Percentiles rank a stretch among this genome's conserved stretches.
Conservation (phyloP, 164 flowering plant species). For the Warburgia ugandensis region DNA sequence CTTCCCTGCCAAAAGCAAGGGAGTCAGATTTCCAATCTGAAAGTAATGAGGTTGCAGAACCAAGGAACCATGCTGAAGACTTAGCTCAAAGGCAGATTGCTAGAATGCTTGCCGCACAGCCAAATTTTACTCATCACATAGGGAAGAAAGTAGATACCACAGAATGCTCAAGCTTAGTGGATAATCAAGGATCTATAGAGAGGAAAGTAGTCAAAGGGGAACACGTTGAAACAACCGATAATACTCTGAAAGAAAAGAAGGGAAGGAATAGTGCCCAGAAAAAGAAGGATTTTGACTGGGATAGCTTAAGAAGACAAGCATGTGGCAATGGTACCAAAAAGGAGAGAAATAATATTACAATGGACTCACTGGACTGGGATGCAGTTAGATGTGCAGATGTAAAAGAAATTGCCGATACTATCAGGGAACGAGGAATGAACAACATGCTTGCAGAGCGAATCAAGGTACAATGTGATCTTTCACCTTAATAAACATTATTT, state of each 20-base stretch:
- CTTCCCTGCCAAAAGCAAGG: conserved; percentile 13
- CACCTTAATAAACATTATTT: neutral
- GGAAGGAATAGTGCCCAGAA: conserved; percentile 28
- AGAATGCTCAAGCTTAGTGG: conserved; percentile 1
- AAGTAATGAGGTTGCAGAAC: conserved; percentile 4
- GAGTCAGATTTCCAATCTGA: conserved; percentile 9
- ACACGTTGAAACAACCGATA: conserved; percentile 9
- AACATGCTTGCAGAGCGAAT: conserved; percentile 60
- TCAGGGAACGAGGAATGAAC: conserved; percentile 60
- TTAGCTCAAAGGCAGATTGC: conserved; percentile 10
- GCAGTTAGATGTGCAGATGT: conserved; percentile 58
- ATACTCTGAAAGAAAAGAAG: conserved; percentile 18
- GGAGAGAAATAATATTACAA: conserved; percentile 29
- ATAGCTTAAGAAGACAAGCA: conserved; percentile 46
- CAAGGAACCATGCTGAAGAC: conserved; percentile 13
- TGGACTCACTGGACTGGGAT: conserved; percentile 72
- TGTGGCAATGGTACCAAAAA: conserved; percentile 19
- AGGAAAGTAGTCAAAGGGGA: conserved; percentile 6
- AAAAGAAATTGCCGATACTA: conserved; percentile 42
- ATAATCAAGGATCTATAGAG: conserved; percentile 6
- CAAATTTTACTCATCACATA: neutral
- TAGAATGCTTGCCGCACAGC: conserved; percentile 10
- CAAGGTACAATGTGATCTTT: conserved; percentile 35
- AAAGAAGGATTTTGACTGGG: conserved; percentile 57
- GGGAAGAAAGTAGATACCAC: conserved; percentile 6